Base-by-base conservation (phyloP, 2,329 filamentous ascomycete species). In the Arthrinium puccinioides region DNA sequence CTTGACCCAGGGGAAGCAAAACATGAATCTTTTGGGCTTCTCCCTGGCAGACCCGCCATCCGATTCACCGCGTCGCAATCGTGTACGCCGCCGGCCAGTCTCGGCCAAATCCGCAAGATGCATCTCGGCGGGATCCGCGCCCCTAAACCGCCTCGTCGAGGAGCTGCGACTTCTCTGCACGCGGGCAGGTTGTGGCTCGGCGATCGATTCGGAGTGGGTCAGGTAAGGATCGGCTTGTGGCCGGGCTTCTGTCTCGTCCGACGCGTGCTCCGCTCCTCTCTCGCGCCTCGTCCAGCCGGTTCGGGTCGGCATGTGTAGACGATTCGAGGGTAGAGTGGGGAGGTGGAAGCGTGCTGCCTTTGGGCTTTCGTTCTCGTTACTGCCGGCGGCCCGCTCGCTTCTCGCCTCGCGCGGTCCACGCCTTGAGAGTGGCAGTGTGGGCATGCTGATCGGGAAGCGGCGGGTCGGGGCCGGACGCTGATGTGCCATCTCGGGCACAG, bases 1-100 rank as follows among this genome's bases (percentile, higher is more conserved):
- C 50, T 67, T 67, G 36, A 79, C 55, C 60, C 69, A 70, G 4
- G 76, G 72, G 38, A 76, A 66, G 50, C 73, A 78, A 39, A 69
- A 69, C 4, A 77, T 45, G 40, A 76, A 76, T 11, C 56, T 57
- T 33, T 62, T 67, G 3, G 61, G 60, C 21, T 4, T 39, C 24
- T 8, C 36, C 16, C 14, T 25, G 38, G 36, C 35, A 8, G 19
- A 37, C 32, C n/a, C 42, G 38, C 19, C 24, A 27, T 24, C 23
- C 21, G 28, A 31, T 18, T 30, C 36, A 16, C 38, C 46, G 9
- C 43, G 44, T 34, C 48, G 37, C n/a, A n/a, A n/a, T 42, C 60
- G 53, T 14, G 16, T 19, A 49, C 62, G 57, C 39, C 59, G 55
- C 37, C 64, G 55, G 21, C 59, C 55, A 5, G 62, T 59, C 18